Percentiles rank a stretch among this genome's conserved stretches.
Conservation (phyloP, 129 eudicot species). For the Oenanthe sinensis region DNA sequence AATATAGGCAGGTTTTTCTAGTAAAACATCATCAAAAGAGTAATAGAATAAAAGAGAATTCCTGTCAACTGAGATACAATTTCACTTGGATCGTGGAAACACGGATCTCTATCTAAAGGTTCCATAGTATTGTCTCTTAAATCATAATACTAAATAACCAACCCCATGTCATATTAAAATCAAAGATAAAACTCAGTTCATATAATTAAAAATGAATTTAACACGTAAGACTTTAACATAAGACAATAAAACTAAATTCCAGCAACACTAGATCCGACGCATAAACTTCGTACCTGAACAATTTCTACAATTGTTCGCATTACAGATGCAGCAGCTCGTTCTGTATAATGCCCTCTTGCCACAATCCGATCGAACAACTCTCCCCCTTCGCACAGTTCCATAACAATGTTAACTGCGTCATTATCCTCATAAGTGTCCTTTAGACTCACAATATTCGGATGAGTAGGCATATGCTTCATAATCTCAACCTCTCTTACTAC, state of each 20-base stretch:
- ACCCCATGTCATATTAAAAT: neutral
- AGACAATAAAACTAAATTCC: neutral
- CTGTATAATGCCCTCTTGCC: slow-evolving; percentile 78
- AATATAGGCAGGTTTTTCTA: neutral
- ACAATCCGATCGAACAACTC: slow-evolving; percentile 77
- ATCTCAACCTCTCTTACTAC: slow-evolving; percentile 77
- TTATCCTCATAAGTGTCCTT: slow-evolving; percentile 78
- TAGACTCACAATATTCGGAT: slow-evolving; percentile 57
- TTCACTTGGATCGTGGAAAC: neutral
- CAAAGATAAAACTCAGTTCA: neutral
- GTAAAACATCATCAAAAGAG: neutral
- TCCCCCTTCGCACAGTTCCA: slow-evolving; percentile 87
- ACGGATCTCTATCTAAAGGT: neutral
- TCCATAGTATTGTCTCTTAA: neutral
- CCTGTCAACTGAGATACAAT: neutral
- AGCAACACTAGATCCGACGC: neutral
- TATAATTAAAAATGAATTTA: neutral
- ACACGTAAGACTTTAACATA: neutral
- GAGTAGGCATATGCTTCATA: slow-evolving; percentile 73
- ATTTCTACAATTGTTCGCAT: slow-evolving; percentile 68
- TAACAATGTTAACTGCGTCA: slow-evolving; percentile 64
- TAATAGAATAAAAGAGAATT: neutral
- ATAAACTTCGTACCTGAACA: slow-evolving; percentile 50
- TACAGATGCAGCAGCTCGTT: slow-evolving; percentile 68
- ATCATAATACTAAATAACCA: neutral